Percentiles rank a stretch among this genome's conserved stretches.
Evolutionary conservation across 2,329 filamentous ascomycete genomes (phyloP).

Genomic region (Aspergillus cejpii): DNA sequence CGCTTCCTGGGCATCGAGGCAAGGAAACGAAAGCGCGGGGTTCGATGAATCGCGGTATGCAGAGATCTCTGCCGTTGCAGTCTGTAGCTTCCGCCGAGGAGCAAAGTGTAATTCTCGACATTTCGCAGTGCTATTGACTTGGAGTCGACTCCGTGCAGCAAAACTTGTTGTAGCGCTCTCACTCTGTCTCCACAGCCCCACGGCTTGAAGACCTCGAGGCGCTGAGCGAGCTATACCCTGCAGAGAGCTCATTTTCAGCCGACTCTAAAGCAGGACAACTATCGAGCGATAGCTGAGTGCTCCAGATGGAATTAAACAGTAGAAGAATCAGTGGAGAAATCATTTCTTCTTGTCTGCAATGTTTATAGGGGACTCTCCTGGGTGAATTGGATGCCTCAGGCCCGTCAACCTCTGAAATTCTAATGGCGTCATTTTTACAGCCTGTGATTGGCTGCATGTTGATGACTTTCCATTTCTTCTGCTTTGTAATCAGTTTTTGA

Average conservation of each 20-base stretch:
- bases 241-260: slow-evolving; percentile 14
- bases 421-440: slow-evolving; percentile 11
- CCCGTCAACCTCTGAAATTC: neutral
- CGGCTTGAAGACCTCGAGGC: slow-evolving; percentile 9
- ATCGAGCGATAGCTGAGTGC: neutral
- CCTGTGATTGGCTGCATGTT: slow-evolving; percentile 6
- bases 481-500: neutral
- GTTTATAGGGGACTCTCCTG: neutral
- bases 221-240: slow-evolving; percentile 13
- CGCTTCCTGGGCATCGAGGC: slow-evolving; percentile 74
- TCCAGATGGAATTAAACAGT: neutral
- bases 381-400: neutral
- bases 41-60: slow-evolving; percentile 52
- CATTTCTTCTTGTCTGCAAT: neutral
- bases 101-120: slow-evolving; percentile 18
- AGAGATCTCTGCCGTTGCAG: slow-evolving; percentile 18
- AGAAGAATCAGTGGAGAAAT: neutral
- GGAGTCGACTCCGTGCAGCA: slow-evolving; percentile 8
- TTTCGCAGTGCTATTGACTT: neutral
- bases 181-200: slow-evolving; percentile 7
- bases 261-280: neutral
- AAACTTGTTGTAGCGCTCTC: slow-evolving; percentile 3
- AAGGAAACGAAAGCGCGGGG: slow-evolving; percentile 81
- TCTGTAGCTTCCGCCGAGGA: slow-evolving; percentile 15
- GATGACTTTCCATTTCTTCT: neutral